Base-by-base conservation (phyloP, 139 green algal genomes). In the Picochlorum sp. region DNA sequence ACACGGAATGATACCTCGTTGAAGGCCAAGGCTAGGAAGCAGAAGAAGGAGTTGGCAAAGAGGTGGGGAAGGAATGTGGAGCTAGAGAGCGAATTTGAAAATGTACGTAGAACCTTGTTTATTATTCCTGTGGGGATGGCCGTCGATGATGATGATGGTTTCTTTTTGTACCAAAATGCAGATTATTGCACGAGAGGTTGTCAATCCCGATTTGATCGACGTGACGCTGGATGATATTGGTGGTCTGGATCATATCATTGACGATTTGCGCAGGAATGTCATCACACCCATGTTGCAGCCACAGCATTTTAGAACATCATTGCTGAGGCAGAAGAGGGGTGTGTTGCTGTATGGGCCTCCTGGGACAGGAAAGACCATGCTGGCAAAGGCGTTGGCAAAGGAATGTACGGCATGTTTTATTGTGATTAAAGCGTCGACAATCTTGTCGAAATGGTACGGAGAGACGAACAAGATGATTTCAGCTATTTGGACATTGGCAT, bases 381-480 rank as follows among this genome's bases (percentile, higher is more conserved):
- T 96, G 59, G 89, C 87, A 18, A 96, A 96, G 77, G 91, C 89
- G 8, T 78, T 97, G 50, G 91, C 91, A 8, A 89, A 85, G 73
- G 84, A 96, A 77, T 91, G 76, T 3, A 49, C 66, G 26, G 94
- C 90, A 60, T 92, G 80, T 73, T 98, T 98, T 80, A 89, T 98
- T 63, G 95, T 95, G 68, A 79, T 98, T 24, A 87, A 88, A 37
- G 73, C 87, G 10, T 71, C 69, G 60, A 83, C 75, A 44, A 78
- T 98, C 38, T 84, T 95, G 69, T 87, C 66, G 80, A 98, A 98
- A 81, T 98, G 92, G 90, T 90, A 92, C 64, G 92, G 92, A 5
- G 92, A 97, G 64, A 88, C 87, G 4, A 84, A 95, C 71, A 95
- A 95, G 74, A 76, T 92, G 47, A 81, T 93, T 63, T 72, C 75